phyloP scores from a whole-genome alignment of 352 stramenopile genomes.

The Salisapilia sapeloensis region DNA sequence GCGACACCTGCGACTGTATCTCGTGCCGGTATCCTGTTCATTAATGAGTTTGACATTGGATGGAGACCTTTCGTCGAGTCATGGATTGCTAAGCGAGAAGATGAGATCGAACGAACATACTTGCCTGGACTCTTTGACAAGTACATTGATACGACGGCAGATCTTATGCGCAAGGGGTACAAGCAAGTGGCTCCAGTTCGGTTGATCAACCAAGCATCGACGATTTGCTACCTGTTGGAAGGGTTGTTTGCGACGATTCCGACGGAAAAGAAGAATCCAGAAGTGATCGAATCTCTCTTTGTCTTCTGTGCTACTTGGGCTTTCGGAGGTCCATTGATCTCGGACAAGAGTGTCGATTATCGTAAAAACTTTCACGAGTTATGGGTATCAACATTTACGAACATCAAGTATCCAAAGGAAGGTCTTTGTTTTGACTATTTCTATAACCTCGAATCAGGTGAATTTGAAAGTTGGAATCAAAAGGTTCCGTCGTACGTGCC shows the following conservation, averaged over 20 bases:
- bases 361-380: constrained; percentile 82
- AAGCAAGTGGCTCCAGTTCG: constrained; percentile 90
- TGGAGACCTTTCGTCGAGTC: constrained; percentile 95
- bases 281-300: constrained; percentile 92
- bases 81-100: constrained; percentile 84
- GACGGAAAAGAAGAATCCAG: constrained; percentile 82
- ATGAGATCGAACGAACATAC: constrained; percentile 85
- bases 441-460: constrained; percentile 85
- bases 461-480: constrained; percentile 87
- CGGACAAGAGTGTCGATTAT: constrained; percentile 84
- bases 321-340: constrained; percentile 90
- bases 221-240: constrained; percentile 93
- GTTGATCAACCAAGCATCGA: constrained; percentile 93
- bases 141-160: constrained; percentile 89
- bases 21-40: constrained; percentile 76
- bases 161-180: constrained; percentile 89
- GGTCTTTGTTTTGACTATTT: constrained; percentile 96
- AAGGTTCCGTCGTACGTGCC: constrained; percentile 86
- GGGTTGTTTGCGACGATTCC: constrained; percentile 75
- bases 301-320: constrained; percentile 94
- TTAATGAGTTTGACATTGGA: constrained; percentile 84
- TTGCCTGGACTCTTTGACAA: constrained; percentile 91
- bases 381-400: constrained; percentile 65
- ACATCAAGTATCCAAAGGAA: constrained; percentile 91
- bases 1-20: constrained; percentile 75